A percentile compares a stretch with the other conserved stretches of the same genome.
Conservation (phyloP, 345 rosid species). For the Dipteronia sinensis region DNA sequence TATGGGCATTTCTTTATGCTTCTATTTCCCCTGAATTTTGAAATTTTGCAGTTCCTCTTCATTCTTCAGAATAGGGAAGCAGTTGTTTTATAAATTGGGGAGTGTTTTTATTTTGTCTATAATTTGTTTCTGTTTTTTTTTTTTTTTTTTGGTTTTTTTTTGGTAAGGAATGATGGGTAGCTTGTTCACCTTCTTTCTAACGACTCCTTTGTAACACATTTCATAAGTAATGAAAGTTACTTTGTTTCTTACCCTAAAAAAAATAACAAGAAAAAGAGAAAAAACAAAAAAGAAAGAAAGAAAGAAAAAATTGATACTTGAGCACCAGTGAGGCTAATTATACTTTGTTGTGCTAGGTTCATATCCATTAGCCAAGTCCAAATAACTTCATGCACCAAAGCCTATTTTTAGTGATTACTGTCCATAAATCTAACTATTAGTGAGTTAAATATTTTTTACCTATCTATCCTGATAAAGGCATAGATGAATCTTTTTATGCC, state of each 20-base stretch:
- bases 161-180: not conserved
- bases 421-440: not conserved
- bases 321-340: not conserved
- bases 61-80: not conserved
- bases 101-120: not conserved
- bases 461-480: conserved; percentile 2
- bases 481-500: not conserved
- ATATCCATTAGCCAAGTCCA: not conserved
- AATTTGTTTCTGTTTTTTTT: not conserved
- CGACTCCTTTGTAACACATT: not conserved
- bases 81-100: not conserved
- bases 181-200: not conserved
- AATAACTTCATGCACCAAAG: not conserved
- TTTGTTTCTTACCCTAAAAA: not conserved
- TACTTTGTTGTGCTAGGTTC: not conserved
- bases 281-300: no score
- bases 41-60: not conserved
- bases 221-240: not conserved
- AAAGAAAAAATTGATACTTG: not conserved
- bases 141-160: no score
- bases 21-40: not conserved
- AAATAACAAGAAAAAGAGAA: no score
- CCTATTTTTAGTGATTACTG: not conserved
- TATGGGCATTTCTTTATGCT: not conserved
- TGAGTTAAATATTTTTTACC: not conserved